phyloP scores from a whole-genome alignment of 2,329 filamentous ascomycete genomes.

The Epichloe aotearoae region DNA sequence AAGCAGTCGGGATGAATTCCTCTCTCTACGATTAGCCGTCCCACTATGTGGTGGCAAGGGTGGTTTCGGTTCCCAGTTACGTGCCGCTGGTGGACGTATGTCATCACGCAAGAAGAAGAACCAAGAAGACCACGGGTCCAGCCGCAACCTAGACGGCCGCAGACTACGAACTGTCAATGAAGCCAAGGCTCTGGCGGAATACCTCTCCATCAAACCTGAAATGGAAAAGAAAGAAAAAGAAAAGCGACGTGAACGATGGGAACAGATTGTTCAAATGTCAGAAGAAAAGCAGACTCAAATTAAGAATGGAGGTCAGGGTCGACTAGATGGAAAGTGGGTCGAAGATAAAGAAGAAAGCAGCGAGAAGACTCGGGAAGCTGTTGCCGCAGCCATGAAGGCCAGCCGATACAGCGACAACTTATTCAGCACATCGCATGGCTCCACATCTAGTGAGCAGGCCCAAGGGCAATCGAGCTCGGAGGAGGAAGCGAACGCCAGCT shows the following conservation, averaged over 20 bases:
- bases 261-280: constrained; percentile 73
- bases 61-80: constrained; percentile 92
- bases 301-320: constrained; percentile 54
- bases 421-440: constrained; percentile 36
- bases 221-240: constrained; percentile 95
- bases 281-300: constrained; percentile 78
- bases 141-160: constrained; percentile 83
- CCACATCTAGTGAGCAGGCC: constrained; percentile 24
- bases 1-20: constrained; percentile 46
- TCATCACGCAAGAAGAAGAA: constrained; percentile 83
- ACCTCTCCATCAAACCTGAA: constrained; percentile 87
- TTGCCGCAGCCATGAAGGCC: constrained; percentile 54
- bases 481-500: constrained; percentile 26
- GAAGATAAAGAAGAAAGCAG: constrained; percentile 86
- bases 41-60: constrained; percentile 88
- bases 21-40: constrained; percentile 68
- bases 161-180: constrained; percentile 85
- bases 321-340: constrained; percentile 83
- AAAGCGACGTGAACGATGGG: constrained; percentile 69
- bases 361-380: constrained; percentile 68
- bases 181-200: constrained; percentile 89
- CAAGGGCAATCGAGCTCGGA: constrained; percentile 18
- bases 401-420: constrained; percentile 50
- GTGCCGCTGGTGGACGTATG: constrained; percentile 96
- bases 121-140: constrained; percentile 77